A percentile compares a stretch with the other conserved stretches of the same genome.
Conservation (phyloP, 2,329 filamentous ascomycete genomes). For the Epichloe amarillans region DNA sequence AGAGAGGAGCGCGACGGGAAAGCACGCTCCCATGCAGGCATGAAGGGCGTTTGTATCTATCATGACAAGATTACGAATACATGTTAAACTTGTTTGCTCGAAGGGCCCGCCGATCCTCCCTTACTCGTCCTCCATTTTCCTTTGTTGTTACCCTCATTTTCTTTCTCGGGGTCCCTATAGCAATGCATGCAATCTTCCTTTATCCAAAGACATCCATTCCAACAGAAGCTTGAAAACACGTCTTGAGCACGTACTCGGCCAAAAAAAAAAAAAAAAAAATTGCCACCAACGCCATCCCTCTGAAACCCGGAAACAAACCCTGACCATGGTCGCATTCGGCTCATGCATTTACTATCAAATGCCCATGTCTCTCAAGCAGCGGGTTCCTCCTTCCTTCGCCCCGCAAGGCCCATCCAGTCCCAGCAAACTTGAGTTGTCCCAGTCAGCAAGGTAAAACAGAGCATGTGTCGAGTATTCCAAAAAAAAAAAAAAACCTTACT, state of each 20-base stretch:
- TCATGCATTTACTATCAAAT: not conserved
- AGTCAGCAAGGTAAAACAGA: no score
- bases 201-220: no score
- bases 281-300: not conserved
- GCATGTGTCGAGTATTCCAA: no score
- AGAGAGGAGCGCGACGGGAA: not conserved
- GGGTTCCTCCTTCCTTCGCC: slow-evolving; percentile 12
- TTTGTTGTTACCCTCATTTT: no score
- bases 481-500: slow-evolving; percentile 31
- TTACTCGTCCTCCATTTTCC: no score
- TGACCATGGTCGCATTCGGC: not conserved
- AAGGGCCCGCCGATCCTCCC: no score
- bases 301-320: not conserved
- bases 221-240: no score
- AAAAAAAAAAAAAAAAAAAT: not conserved
- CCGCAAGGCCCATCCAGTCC: slow-evolving; percentile 37
- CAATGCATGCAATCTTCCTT: no score
- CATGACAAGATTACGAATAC: no score
- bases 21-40: not conserved
- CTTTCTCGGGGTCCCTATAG: no score
- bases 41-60: not conserved
- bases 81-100: no score
- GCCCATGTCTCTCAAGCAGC: not conserved
- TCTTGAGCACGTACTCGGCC: not conserved
- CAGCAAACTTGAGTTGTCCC: slow-evolving; percentile 32